Percentiles rank a stretch among this genome's conserved stretches.
These are phyloP conservation scores for Vigna hirtella DNA, from an alignment of 306 rosid genomes.

Conservation along the genomic window DNA sequence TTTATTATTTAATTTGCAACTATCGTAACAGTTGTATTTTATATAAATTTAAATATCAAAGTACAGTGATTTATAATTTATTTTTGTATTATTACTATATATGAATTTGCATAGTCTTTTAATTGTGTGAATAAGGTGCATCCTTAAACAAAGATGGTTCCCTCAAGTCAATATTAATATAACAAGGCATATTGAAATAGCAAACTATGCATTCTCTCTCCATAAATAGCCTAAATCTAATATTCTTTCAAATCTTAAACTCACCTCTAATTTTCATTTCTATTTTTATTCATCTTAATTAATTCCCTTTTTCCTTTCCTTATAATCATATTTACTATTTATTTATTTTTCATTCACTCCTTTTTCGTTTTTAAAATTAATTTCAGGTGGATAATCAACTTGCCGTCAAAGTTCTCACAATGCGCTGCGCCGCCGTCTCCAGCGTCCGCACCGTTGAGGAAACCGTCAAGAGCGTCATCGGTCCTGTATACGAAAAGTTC, in stretches of 20 bases:
- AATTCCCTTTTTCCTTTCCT: not conserved
- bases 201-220: not conserved
- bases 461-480: slow-evolving; percentile 39
- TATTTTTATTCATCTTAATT: not conserved
- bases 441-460: slow-evolving; percentile 45
- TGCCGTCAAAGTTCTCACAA: not conserved
- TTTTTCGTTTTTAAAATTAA: not conserved
- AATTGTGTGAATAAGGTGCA: too few species aligned
- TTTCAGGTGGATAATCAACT: not conserved
- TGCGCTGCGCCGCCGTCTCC: slow-evolving; percentile 39
- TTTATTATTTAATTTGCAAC: too few species aligned
- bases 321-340: not conserved
- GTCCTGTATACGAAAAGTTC: slow-evolving; percentile 41
- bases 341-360: not conserved
- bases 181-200: too few species aligned
- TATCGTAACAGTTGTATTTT: too few species aligned
- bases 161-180: too few species aligned
- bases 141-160: too few species aligned
- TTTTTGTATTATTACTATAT: too few species aligned
- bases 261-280: not conserved
- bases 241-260: not conserved
- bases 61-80: too few species aligned
- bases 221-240: not conserved
- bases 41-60: too few species aligned
- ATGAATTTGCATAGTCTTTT: too few species aligned